Percentiles rank a stretch among this genome's conserved stretches.
phyloP scores from a whole-genome alignment of 768 basidiomycete genomes.

The Thelephora aurantiotincta region DNA sequence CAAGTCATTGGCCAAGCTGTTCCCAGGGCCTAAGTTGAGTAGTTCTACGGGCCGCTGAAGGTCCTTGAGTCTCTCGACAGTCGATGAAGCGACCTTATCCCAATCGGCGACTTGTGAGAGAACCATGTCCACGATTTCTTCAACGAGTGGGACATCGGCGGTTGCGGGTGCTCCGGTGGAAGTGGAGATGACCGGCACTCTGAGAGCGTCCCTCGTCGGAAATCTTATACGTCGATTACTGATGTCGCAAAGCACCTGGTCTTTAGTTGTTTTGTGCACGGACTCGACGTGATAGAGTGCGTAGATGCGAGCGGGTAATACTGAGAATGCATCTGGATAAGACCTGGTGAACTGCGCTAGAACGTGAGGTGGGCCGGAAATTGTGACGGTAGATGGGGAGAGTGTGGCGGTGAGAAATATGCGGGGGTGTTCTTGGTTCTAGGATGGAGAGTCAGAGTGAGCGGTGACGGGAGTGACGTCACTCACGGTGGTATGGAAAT shows the following conservation, averaged over 20 bases:
- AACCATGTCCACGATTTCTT: conserved; percentile 33
- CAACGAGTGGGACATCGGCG: conserved; percentile 19
- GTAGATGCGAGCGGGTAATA: conserved; percentile 31
- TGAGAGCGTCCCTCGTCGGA: conserved; percentile 33
- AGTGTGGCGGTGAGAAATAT: conserved; percentile 39
- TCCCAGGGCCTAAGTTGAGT: conserved; percentile 4
- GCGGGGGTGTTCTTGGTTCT: conserved; percentile 3
- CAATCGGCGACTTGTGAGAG: conserved; percentile 38
- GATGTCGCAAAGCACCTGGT: conserved; percentile 31
- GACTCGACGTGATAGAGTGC: conserved; percentile 37
- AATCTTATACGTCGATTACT: conserved; percentile 30
- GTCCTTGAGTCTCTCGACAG: conserved; percentile 1
- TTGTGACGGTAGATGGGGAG: conserved; percentile 31
- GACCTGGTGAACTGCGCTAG: conserved; percentile 27
- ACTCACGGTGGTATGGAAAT: conserved; percentile 14
- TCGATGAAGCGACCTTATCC: conserved; percentile 22
- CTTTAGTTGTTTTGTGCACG: conserved; percentile 19
- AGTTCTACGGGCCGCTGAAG: not conserved
- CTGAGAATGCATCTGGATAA: conserved; percentile 20
- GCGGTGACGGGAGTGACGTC: not conserved
- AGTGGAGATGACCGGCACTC: not conserved
- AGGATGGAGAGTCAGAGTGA: not conserved
- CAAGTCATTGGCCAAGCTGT: conserved; percentile 24
- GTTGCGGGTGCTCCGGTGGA: conserved; percentile 14
- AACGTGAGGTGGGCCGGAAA: conserved; percentile 43